phyloP scores from a whole-genome alignment of 2,329 filamentous ascomycete genomes.

The Exophiala alcalophila region DNA sequence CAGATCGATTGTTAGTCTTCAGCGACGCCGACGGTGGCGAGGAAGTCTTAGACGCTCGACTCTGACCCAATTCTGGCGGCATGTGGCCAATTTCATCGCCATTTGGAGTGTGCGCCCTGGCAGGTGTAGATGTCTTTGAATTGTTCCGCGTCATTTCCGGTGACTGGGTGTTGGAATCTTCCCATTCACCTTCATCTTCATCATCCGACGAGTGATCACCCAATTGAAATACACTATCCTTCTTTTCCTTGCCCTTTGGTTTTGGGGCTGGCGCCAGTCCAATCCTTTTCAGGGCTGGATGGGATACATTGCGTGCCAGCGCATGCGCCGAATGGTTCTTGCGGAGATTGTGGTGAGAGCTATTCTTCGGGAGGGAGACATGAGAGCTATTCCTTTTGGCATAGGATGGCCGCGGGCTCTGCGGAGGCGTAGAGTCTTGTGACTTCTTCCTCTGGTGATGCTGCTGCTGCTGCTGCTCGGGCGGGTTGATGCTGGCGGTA shows the following conservation, averaged over 20 bases:
- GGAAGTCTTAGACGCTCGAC: slow-evolving; percentile 12
- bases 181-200: slow-evolving; percentile 46
- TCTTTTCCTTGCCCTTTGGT: slow-evolving; percentile 37
- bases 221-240: slow-evolving; percentile 47
- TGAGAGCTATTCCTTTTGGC: slow-evolving; percentile 44
- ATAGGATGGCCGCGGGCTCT: slow-evolving; percentile 38
- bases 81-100: slow-evolving; percentile 14
- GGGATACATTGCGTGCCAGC: slow-evolving; percentile 40
- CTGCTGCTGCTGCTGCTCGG: slow-evolving; percentile 43
- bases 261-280: slow-evolving; percentile 31
- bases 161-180: slow-evolving; percentile 47
- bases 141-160: slow-evolving; percentile 48
- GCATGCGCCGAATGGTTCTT: slow-evolving; percentile 47
- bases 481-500: slow-evolving; percentile 35
- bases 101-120: slow-evolving; percentile 23
- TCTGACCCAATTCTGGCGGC: slow-evolving; percentile 4
- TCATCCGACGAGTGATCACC: slow-evolving; percentile 42
- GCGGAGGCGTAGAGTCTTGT: slow-evolving; percentile 40
- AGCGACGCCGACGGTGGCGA: slow-evolving; percentile 22
- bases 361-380: slow-evolving; percentile 35
- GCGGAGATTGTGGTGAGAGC: slow-evolving; percentile 40
- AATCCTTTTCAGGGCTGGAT: slow-evolving; percentile 40
- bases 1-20: slow-evolving; percentile 25
- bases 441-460: slow-evolving; percentile 49
- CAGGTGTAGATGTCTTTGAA: slow-evolving; percentile 34